phyloP scores from a whole-genome alignment of 2,329 filamentous ascomycete species.

The Ramichloridium luteum region DNA sequence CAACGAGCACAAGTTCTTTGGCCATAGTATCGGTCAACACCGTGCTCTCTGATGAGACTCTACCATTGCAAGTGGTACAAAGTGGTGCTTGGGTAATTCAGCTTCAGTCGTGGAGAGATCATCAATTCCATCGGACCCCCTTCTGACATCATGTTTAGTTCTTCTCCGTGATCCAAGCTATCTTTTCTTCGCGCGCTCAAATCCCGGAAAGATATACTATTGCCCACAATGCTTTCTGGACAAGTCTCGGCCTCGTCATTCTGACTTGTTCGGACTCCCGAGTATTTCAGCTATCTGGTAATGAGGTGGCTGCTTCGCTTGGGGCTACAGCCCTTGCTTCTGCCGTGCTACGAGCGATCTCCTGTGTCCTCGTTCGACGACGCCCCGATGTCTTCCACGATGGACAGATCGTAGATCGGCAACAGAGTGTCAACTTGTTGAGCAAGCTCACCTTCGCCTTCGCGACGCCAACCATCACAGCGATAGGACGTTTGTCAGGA shows the following conservation, averaged over 20 bases:
- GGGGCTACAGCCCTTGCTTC: not conserved
- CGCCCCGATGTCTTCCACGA: conserved; percentile 1
- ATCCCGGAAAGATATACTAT: not conserved
- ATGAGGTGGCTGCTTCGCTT: not conserved
- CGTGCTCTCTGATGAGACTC: not conserved
- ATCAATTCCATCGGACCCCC: no score
- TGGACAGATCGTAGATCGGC: not conserved
- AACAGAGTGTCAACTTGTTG: not conserved
- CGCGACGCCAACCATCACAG: not conserved
- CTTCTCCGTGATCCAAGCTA: not conserved
- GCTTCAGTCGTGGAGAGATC: no score
- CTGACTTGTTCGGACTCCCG: not conserved
- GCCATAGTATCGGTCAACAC: not conserved
- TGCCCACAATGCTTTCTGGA: not conserved
- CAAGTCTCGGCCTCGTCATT: not conserved
- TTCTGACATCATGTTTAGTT: no score
- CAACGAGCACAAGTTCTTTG: not conserved
- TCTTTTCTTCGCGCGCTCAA: not conserved
- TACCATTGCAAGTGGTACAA: not conserved
- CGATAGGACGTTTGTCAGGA: not conserved
- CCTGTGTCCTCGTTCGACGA: not conserved
- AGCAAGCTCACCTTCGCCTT: conserved; percentile 1
- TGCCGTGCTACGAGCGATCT: not conserved
- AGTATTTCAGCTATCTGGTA: not conserved
- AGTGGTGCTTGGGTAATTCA: not conserved